A percentile compares a stretch with the other conserved stretches of the same genome.
These are phyloP conservation scores for Torrubiellomyces zombiae DNA, from an alignment of 2,329 filamentous ascomycete species.

Conservation along the genomic window DNA sequence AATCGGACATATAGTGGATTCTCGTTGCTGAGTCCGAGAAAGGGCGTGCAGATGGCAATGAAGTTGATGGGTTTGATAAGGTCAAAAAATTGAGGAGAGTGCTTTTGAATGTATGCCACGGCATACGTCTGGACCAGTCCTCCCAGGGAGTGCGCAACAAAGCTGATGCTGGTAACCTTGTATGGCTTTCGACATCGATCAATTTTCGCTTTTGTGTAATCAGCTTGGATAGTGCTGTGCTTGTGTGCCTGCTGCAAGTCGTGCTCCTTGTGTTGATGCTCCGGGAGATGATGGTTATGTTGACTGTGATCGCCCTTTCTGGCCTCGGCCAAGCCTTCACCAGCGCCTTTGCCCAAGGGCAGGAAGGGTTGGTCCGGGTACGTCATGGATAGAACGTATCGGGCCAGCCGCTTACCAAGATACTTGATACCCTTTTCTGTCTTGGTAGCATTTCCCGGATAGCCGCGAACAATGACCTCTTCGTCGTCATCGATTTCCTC, in stretches of 20 bases:
- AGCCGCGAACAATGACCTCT: slow-evolving; percentile 78
- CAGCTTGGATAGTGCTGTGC: slow-evolving; percentile 42
- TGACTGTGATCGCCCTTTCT: slow-evolving; percentile 21
- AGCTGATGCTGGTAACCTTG: slow-evolving; percentile 85
- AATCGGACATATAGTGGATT: slow-evolving; percentile 97
- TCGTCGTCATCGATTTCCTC: slow-evolving; percentile 53
- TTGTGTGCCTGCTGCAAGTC: slow-evolving; percentile 36
- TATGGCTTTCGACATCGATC: slow-evolving; percentile 41
- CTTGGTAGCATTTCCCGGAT: slow-evolving; percentile 72
- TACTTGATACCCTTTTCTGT: slow-evolving; percentile 96
- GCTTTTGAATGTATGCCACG: slow-evolving; percentile 90
- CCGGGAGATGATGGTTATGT: no score
- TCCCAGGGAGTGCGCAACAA: slow-evolving; percentile 81
- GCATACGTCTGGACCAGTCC: slow-evolving; percentile 87
- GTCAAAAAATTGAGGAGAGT: slow-evolving; percentile 81
- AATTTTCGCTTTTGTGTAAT: slow-evolving; percentile 36
- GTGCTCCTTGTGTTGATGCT: slow-evolving; percentile 23
- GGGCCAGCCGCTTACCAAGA: slow-evolving; percentile 82
- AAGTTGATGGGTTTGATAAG: slow-evolving; percentile 81
- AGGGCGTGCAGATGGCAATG: slow-evolving; percentile 70
- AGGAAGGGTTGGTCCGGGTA: slow-evolving; percentile 87
- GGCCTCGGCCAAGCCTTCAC: slow-evolving; percentile 24
- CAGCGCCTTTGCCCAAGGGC: slow-evolving; percentile 38
- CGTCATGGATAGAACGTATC: slow-evolving; percentile 76
- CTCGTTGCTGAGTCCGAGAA: slow-evolving; percentile 86